A percentile compares a stretch with the other conserved stretches of the same genome.
Conservation (phyloP, 768 basidiomycete species). For the Podaxis pistillaris region DNA sequence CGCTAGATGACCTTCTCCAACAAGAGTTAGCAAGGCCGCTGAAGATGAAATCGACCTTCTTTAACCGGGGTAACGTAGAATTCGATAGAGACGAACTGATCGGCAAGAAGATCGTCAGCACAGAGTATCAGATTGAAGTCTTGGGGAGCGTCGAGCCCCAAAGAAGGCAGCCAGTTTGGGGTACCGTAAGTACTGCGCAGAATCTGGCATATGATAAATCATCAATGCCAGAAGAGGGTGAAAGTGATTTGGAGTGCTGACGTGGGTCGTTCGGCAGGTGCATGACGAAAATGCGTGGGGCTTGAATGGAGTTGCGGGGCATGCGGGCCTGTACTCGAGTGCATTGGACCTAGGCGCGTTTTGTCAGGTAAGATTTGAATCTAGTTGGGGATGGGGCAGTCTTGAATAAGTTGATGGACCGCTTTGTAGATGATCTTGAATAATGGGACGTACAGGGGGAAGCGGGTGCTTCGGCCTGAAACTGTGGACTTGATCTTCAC, state of each 20-base stretch:
- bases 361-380: slow-evolving; percentile 21
- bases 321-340: slow-evolving; percentile 28
- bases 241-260: background rate
- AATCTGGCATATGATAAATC: background rate
- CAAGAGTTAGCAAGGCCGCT: slow-evolving; percentile 25
- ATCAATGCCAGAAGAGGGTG: background rate
- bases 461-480: slow-evolving; percentile 22
- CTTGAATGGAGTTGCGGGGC: slow-evolving; percentile 25
- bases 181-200: slow-evolving; percentile 19
- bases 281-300: slow-evolving; percentile 31
- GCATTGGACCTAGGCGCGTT: slow-evolving; percentile 26
- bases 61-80: slow-evolving; percentile 23
- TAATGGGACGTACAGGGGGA: slow-evolving; percentile 26
- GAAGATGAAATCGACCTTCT: slow-evolving; percentile 26
- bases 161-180: slow-evolving; percentile 27
- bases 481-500: slow-evolving; percentile 29
- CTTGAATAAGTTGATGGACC: background rate
- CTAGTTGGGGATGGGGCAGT: background rate
- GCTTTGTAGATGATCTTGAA: slow-evolving; percentile 26
- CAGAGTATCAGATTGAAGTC: slow-evolving; percentile 25
- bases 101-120: slow-evolving; percentile 15
- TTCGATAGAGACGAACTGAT: background rate
- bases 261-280: slow-evolving; percentile 17
- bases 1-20: slow-evolving; percentile 23
- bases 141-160: slow-evolving; percentile 22